A percentile compares a stretch with the other conserved stretches of the same genome.
These are phyloP conservation scores for Aspergillus arachidicola DNA, from an alignment of 2,329 filamentous ascomycete species.

Conservation along the genomic window DNA sequence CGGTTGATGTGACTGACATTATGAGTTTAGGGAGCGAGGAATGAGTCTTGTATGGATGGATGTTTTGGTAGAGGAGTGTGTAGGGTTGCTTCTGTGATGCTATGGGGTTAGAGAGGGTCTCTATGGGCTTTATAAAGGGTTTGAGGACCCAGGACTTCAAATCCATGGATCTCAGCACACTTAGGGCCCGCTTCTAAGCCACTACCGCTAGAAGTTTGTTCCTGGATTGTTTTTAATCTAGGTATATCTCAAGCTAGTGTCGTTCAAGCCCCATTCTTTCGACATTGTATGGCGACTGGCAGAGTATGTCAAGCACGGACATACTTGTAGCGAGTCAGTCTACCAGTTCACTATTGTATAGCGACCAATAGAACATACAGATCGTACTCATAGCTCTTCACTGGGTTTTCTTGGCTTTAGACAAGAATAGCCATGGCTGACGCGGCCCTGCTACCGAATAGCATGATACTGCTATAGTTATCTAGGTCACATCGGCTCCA, in stretches of 20 bases:
- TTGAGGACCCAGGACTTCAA: background rate
- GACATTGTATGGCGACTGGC: background rate
- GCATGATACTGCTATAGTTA: background rate
- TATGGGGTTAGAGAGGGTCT: background rate
- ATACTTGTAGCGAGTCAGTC: background rate
- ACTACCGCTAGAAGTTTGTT: background rate
- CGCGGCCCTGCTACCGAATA: background rate
- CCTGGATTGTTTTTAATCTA: background rate
- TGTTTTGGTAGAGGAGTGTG: background rate
- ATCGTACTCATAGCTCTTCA: background rate
- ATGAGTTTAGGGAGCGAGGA: background rate
- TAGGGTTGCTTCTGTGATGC: background rate
- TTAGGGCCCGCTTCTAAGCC: background rate
- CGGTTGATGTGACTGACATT: conserved; percentile 11
- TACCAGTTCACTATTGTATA: background rate
- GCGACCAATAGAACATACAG: background rate
- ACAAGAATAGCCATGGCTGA: background rate
- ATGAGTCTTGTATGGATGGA: background rate
- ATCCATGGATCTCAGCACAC: background rate
- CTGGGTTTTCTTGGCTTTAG: background rate
- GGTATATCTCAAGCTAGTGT: background rate
- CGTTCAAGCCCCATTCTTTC: background rate
- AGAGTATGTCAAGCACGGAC: background rate
- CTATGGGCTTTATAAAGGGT: background rate
- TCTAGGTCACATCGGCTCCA: background rate